A percentile compares a stretch with the other conserved stretches of the same genome.
These are phyloP conservation scores for Leucaena leucocephala DNA, from an alignment of 306 rosid species.

Conservation along the genomic window DNA sequence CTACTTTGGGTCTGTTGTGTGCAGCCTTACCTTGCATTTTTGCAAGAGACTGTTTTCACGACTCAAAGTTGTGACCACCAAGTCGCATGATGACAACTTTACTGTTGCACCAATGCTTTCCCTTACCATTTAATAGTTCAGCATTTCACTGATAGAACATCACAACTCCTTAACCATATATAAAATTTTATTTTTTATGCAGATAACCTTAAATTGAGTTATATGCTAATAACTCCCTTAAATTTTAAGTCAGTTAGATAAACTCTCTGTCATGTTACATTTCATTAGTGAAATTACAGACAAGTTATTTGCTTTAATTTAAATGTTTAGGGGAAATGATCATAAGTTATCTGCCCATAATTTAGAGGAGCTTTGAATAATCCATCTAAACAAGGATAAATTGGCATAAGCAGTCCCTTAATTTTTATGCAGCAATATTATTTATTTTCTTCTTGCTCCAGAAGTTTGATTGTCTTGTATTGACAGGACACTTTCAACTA, in stretches of 20 bases:
- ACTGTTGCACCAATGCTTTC: not conserved
- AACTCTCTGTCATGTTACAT: not conserved
- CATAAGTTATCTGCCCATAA: not conserved
- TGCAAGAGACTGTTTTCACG: too few relatives aligned
- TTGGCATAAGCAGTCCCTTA: not conserved
- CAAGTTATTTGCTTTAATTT: not conserved
- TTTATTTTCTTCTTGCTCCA: not conserved
- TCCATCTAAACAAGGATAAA: not conserved
- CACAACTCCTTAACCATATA: not conserved
- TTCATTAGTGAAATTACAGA: not conserved
- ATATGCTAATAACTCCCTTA: not conserved
- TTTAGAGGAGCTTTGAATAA: not conserved
- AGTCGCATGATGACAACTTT: too few relatives aligned
- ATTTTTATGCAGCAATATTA: not conserved
- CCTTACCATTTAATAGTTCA: not conserved
- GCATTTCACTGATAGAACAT: not conserved
- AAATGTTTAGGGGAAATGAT: not conserved
- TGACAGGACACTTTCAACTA: conserved; percentile 53
- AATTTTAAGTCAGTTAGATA: not conserved
- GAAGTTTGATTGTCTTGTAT: conserved; percentile 30
- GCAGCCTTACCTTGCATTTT: not conserved
- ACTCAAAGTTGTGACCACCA: too few relatives aligned
- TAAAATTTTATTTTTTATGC: not conserved
- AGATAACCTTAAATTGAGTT: not conserved
- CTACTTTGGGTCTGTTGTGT: too few relatives aligned